Evolutionary conservation across 2,329 filamentous ascomycete genomes (phyloP).

Genomic region (Grosmannia clavigera): DNA sequence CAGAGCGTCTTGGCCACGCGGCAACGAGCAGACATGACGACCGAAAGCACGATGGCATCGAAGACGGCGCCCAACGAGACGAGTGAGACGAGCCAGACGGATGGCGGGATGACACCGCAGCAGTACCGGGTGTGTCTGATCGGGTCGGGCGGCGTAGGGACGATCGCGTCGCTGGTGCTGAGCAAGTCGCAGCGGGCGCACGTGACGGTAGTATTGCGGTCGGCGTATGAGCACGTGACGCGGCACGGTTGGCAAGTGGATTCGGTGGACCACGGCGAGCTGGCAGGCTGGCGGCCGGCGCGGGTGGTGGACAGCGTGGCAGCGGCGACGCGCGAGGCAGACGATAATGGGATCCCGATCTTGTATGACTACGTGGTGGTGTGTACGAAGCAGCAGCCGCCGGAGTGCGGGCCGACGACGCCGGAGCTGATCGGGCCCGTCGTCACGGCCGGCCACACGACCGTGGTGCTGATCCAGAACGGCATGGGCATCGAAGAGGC

Average conservation of each 20-base stretch:
- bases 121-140: conserved; percentile 8
- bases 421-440: conserved; percentile 7
- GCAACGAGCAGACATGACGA: background rate
- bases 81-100: no score
- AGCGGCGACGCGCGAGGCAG: background rate
- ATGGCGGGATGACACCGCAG: background rate
- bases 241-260: conserved; percentile 10
- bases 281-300: conserved; percentile 7
- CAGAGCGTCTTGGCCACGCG: no score
- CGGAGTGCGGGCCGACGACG: background rate
- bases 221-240: conserved; percentile 7
- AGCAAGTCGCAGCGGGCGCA: conserved; percentile 6
- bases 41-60: no score
- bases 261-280: conserved; percentile 9
- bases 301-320: conserved; percentile 6
- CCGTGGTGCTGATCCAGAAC: conserved; percentile 11
- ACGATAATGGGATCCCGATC: background rate
- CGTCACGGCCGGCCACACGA: conserved; percentile 5
- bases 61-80: no score
- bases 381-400: conserved; percentile 11
- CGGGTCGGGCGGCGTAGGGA: conserved; percentile 10
- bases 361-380: conserved; percentile 10
- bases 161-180: conserved; percentile 11
- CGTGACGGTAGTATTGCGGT: conserved; percentile 11
- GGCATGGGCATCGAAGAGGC: conserved; percentile 12